Conservation (phyloP, 169 alveolate species). For the Toxoplasma gondii region DNA sequence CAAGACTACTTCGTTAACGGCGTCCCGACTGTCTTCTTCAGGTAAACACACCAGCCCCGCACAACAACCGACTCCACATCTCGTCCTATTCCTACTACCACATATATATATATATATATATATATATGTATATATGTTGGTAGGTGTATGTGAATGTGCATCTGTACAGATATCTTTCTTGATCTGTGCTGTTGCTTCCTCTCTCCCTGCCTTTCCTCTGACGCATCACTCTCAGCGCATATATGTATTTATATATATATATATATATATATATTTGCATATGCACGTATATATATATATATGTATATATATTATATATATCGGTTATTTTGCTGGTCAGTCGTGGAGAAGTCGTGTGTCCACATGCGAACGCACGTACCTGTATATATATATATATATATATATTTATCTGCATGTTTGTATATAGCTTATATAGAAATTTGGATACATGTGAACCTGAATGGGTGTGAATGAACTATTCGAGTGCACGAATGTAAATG, state of each 20-base stretch:
- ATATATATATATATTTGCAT: too few relatives aligned
- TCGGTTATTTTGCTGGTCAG: too few relatives aligned
- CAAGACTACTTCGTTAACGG: constrained; percentile 84
- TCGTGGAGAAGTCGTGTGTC: too few relatives aligned
- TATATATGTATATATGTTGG: neutral
- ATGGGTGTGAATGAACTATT: too few relatives aligned
- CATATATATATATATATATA: neutral
- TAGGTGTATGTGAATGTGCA: neutral
- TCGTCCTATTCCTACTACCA: neutral
- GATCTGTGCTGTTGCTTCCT: neutral
- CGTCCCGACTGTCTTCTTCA: constrained; percentile 82
- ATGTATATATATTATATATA: neutral
- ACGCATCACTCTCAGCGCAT: too few relatives aligned
- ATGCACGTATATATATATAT: too few relatives aligned
- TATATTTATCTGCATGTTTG: neutral
- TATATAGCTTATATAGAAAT: neutral
- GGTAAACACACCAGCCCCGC: constrained; percentile 12
- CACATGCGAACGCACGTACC: neutral
- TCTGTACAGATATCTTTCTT: neutral
- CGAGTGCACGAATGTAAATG: too few relatives aligned
- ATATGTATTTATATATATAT: too few relatives aligned
- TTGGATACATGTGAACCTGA: too few relatives aligned
- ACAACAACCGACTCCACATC: neutral
- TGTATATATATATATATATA: neutral
- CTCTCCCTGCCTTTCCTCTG: too few relatives aligned